phyloP scores from a whole-genome alignment of 2,329 filamentous ascomycete genomes.

The Venturia oleaginea region DNA sequence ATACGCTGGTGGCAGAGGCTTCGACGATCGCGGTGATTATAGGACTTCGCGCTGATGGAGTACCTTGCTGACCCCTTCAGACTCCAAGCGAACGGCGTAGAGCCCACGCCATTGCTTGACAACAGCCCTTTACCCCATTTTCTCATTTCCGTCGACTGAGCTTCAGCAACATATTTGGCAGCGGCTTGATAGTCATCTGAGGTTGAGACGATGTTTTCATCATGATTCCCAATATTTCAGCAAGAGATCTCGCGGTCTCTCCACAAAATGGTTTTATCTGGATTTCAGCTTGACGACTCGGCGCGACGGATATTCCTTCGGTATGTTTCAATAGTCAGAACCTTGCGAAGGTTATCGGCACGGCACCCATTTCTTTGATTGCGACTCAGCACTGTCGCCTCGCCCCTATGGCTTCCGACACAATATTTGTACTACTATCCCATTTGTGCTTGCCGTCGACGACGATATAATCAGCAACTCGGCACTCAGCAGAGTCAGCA shows the following conservation, averaged over 20 bases:
- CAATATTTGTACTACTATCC: conserved; percentile 13
- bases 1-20: conserved; percentile 19
- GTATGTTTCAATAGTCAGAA: conserved; percentile 12
- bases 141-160: neutral
- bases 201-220: conserved; percentile 7
- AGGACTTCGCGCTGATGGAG: conserved; percentile 22
- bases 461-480: conserved; percentile 11
- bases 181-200: neutral
- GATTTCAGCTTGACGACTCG: conserved; percentile 10
- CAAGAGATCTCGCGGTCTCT: neutral
- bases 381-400: conserved; percentile 12
- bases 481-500: conserved; percentile 12
- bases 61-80: conserved; percentile 19
- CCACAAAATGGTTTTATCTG: conserved; percentile 7
- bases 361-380: conserved; percentile 12
- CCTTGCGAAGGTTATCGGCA: conserved; percentile 11
- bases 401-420: conserved; percentile 13
- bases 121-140: neutral
- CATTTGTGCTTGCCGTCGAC: conserved; percentile 8
- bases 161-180: neutral
- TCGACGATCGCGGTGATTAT: conserved; percentile 22
- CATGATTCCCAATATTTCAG: conserved; percentile 8
- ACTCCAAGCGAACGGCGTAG: conserved; percentile 19
- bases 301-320: conserved; percentile 12
- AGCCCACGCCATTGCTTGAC: neutral